A percentile compares a stretch with the other conserved stretches of the same genome.
Evolutionary conservation across 2,329 filamentous ascomycete genomes (phyloP).

Genomic region (Didymella segeticola): DNA sequence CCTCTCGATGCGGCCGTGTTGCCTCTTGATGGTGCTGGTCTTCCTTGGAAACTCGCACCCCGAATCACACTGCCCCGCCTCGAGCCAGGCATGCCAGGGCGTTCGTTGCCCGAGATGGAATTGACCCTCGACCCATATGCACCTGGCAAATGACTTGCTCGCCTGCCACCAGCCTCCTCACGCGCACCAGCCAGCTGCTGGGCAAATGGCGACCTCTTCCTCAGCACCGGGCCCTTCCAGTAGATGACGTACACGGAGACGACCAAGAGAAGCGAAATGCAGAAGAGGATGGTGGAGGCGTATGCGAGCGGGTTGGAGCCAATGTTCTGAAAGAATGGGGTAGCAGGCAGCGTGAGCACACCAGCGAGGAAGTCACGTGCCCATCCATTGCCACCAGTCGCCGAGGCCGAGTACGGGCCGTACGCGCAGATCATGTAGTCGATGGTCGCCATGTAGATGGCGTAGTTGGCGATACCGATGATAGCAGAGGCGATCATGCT

Average conservation of each 20-base stretch:
- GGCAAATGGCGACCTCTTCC: slow-evolving; percentile 62
- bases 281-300: slow-evolving; percentile 64
- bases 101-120: slow-evolving; percentile 30
- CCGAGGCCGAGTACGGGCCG: slow-evolving; percentile 76
- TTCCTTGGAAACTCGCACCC: slow-evolving; percentile 24
- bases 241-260: slow-evolving; percentile 56
- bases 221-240: slow-evolving; percentile 62
- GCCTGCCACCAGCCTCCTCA: slow-evolving; percentile 41
- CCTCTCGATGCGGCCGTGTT: slow-evolving; percentile 8
- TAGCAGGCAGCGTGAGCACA: slow-evolving; percentile 72
- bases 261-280: slow-evolving; percentile 55
- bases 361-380: slow-evolving; percentile 77
- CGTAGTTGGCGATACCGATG: slow-evolving; percentile 74
- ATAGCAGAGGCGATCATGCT: slow-evolving; percentile 70
- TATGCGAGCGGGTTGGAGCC: slow-evolving; percentile 55
- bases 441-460: slow-evolving; percentile 80
- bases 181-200: slow-evolving; percentile 50
- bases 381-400: slow-evolving; percentile 80
- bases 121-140: slow-evolving; percentile 42
- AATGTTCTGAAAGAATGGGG: slow-evolving; percentile 61
- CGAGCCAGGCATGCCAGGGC: slow-evolving; percentile 22
- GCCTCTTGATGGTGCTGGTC: slow-evolving; percentile 13
- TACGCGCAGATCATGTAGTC: slow-evolving; percentile 82
- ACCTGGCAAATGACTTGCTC: slow-evolving; percentile 41
- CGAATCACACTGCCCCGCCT: slow-evolving; percentile 42